Evolutionary conservation across 305 asterid genomes (phyloP), one percentile per base, ranked within the genome.

Genomic region (Fraxinus baroniana): DNA sequence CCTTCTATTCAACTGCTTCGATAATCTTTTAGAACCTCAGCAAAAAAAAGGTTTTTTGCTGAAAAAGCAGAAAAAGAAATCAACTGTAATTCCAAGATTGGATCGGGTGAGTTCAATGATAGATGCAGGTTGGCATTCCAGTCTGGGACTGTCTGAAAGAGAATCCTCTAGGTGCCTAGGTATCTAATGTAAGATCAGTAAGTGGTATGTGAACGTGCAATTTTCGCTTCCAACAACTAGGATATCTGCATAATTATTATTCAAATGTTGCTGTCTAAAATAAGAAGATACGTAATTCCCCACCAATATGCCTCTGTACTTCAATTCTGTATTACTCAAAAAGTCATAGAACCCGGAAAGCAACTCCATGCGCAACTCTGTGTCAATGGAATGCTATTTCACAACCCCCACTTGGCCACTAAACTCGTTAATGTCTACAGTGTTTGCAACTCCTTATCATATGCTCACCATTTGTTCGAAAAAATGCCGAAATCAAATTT

Each of bases 401-500:
- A 82, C 60, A 77, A 84, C 74, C 78, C 84, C 18, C 70, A 83
- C 70, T 82, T 92, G 76, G 94, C 89, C 15, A 89, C 94, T 62
- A 91, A 90, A 70, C 89, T 90, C 41, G 90, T 90, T 5, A 90
- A 87, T 77, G 72, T 92, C 0, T 92, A 91, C 74, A 70, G 85
- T 33, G 84, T 89, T 9, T 91, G 94, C 85, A 87, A 72, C 84
- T 76, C 81, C 26, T 73, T 88, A n/a, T 0, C 64, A 2, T 74
- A 79, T 78, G 97, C 97, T 79, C 94, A 85, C 83, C 68, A 84
- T 3, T 85, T 91, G 90, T 92, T 92, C 44, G 95, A 88, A 79
- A 90, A 71, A 88, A 91, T 89, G 85, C 88, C 94, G 49, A 89
- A 83, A 10, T 74, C 88, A 30, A 89, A 91, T 85, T 79, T 88